Evolutionary conservation across 129 eudicot genomes (phyloP).

Genomic region (Tagetes patula): DNA sequence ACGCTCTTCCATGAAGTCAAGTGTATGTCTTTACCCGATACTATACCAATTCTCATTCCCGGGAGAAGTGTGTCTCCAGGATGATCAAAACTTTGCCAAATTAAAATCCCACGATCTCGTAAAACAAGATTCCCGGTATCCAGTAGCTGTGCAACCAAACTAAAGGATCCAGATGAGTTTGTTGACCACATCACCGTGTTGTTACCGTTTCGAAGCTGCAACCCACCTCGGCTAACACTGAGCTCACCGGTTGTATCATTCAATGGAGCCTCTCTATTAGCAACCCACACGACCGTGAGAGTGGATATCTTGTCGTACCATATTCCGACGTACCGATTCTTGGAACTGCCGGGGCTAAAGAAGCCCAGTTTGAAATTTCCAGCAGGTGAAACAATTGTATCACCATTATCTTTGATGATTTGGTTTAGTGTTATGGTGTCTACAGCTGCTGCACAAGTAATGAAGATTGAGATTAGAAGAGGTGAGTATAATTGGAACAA

Average conservation of each 20-base stretch:
- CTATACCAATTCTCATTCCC: constrained; percentile 26
- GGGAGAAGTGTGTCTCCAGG: constrained; percentile 36
- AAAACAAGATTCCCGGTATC: constrained; percentile 47
- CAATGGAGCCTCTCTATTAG: constrained; percentile 29
- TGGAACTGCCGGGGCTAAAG: constrained; percentile 35
- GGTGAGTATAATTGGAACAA: neutral
- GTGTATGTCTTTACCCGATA: constrained; percentile 5
- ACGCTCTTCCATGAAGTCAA: constrained; percentile 35
- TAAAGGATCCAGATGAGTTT: constrained; percentile 18
- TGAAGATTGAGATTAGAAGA: constrained; percentile 15
- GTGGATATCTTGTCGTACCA: constrained; percentile 33
- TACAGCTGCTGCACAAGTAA: constrained; percentile 10
- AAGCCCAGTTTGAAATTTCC: constrained; percentile 42
- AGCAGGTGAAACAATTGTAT: constrained; percentile 42
- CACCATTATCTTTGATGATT: constrained; percentile 34
- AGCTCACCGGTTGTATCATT: constrained; percentile 22
- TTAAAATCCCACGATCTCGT: neutral
- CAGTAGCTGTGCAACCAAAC: constrained; percentile 34
- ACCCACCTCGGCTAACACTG: constrained; percentile 11
- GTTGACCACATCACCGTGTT: constrained; percentile 47
- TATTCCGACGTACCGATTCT: constrained; percentile 32
- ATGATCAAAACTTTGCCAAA: constrained; percentile 44
- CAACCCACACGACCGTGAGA: constrained; percentile 40
- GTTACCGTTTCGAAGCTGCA: constrained; percentile 14
- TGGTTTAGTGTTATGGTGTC: constrained; percentile 28